A percentile compares a stretch with the other conserved stretches of the same genome.
Evolutionary conservation across 2,329 filamentous ascomycete genomes (phyloP).

Genomic region (Fusarium nelsonii): DNA sequence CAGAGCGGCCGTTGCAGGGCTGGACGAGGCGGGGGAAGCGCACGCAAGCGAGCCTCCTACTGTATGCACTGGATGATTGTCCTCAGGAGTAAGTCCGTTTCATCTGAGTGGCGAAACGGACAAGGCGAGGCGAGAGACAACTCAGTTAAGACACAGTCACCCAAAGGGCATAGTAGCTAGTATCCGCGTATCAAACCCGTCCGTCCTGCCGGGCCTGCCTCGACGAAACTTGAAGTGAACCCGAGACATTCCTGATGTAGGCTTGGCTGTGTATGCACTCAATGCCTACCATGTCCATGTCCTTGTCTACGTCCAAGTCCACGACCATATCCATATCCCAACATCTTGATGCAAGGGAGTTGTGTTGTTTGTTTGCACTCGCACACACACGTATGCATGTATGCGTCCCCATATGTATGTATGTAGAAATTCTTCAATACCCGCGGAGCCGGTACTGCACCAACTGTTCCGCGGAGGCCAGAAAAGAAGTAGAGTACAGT

Average conservation of each 20-base stretch:
- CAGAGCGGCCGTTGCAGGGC: conserved; percentile 31
- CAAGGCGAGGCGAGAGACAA: conserved; percentile 23
- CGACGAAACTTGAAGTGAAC: conserved; percentile 29
- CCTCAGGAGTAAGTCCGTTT: conserved; percentile 32
- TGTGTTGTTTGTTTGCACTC: conserved; percentile 4
- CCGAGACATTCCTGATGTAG: conserved; percentile 35
- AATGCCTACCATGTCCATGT: conserved; percentile 24
- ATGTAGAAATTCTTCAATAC: conserved; percentile 37
- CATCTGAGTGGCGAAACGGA: conserved; percentile 39
- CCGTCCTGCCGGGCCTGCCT: neutral
- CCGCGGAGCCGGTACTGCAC: conserved; percentile 23
- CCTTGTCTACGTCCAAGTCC: conserved; percentile 4
- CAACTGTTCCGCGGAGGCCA: conserved; percentile 20
- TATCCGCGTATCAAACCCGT: conserved; percentile 25
- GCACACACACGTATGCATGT: conserved; percentile 20
- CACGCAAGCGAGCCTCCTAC: conserved; percentile 4
- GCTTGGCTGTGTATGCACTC: conserved; percentile 33
- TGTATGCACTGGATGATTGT: conserved; percentile 8
- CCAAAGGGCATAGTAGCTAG: conserved; percentile 16
- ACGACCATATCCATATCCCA: conserved; percentile 5
- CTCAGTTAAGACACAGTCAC: conserved; percentile 13
- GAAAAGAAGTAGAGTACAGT: conserved; percentile 17
- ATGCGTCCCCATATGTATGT: conserved; percentile 13
- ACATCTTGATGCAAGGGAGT: conserved; percentile 44
- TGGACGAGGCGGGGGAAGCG: conserved; percentile 23